Evolutionary conservation across 2,329 filamentous ascomycete species (phyloP), one percentile per base, ranked within the genome.

Genomic region (Cercospora nicotianae): DNA sequence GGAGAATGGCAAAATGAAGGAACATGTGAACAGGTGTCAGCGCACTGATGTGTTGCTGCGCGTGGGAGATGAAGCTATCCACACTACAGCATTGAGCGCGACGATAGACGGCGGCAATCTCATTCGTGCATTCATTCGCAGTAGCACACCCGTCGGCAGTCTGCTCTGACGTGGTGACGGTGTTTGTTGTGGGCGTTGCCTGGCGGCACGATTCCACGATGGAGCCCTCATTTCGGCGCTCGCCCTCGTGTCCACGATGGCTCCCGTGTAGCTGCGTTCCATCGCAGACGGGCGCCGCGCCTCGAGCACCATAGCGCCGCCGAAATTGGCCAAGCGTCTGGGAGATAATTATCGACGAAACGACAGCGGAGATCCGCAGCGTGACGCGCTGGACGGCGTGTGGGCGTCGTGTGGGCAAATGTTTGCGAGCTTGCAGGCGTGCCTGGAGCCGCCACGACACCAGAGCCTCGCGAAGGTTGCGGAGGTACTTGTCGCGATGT

Each of bases 201-300:
- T 58, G 62, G 66, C 63, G 61, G 60, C 45, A 51, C 62, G 59
- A 64, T 61, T 61, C 57, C 62, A 62, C 51, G 53, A 58, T 65
- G 62, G 66, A 51, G 57, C 42, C 23, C 58, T 72, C 68, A 72
- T 69, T 69, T 72, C 68, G 66, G 67, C 60, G 62, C 66, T 72
- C 67, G 68, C 68, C 68, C 61, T 67, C 68, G 67, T 70, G 70
- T 66, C 66, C 65, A 64, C 66, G 61, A 63, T 58, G 63, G 66
- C 66, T 64, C 61, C 64, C 63, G 58, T 57, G 63, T 55, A 45
- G 64, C 28, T 53, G 63, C 66, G 36, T 39, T 62, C 39, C 51
- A 55, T 58, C 36, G 28, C 39, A 53, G 59, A 65, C 60, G 64
- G 64, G 58, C 45, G 59, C 64, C 63, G 60, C 63, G 66, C 64